These are phyloP conservation scores for Linnemannia exigua DNA, from an alignment of 192 early-diverging fungal species.

Conservation along the genomic window DNA sequence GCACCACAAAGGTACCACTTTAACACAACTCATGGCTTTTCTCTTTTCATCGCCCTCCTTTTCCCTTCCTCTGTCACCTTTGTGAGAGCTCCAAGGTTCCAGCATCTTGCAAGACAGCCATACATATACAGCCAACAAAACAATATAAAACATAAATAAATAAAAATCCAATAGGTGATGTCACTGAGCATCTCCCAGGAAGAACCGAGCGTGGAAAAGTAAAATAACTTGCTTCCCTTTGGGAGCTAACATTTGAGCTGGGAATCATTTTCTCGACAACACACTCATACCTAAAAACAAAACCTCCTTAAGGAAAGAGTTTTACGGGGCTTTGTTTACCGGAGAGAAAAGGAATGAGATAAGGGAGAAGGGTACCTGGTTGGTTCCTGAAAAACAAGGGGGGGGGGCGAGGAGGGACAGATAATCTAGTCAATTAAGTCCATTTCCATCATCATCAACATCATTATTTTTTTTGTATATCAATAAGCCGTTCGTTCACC, in stretches of 20 bases:
- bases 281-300: neutral
- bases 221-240: neutral
- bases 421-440: neutral
- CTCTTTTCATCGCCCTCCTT: neutral
- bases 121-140: neutral
- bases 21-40: neutral
- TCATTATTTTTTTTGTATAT: no score
- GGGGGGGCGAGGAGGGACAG: no score
- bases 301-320: neutral
- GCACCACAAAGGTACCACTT: neutral
- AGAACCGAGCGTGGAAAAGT: constrained; percentile 7
- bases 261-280: neutral
- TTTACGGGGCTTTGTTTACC: neutral
- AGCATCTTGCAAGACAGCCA: neutral
- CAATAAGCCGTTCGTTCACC: no score
- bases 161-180: constrained; percentile 1
- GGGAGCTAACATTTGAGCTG: neutral
- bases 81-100: neutral
- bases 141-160: neutral
- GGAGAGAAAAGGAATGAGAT: neutral
- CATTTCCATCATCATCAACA: neutral
- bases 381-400: neutral
- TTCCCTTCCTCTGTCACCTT: neutral
- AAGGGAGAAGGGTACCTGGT: neutral
- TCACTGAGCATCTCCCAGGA: neutral